Evolutionary conservation across 1,284 basidiomycete species (phyloP).

Genomic region (Rhodotorula sp.): DNA sequence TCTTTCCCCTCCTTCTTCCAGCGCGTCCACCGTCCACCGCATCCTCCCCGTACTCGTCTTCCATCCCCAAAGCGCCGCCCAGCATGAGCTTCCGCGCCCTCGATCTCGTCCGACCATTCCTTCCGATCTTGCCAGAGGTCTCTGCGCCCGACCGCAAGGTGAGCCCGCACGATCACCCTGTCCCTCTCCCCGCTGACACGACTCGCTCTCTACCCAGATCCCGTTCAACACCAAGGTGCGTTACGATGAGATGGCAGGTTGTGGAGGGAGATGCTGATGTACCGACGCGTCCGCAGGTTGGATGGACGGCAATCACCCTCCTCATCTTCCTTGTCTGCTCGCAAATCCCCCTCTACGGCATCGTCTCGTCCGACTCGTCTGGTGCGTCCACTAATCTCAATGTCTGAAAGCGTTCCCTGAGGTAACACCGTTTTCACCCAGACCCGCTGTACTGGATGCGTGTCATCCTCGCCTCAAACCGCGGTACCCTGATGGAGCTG

Average conservation of each 20-base stretch:
- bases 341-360: conserved; percentile 89
- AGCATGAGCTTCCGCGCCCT: conserved; percentile 29
- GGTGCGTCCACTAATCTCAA: conserved; percentile 25
- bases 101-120: conserved; percentile 38
- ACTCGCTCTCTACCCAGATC: conserved; percentile 27
- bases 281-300: conserved; percentile 52
- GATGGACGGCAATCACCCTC: conserved; percentile 96
- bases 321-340: conserved; percentile 97
- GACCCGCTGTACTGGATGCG: conserved; percentile 99
- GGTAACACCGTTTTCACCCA: conserved; percentile 7
- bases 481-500: conserved; percentile 98
- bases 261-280: background rate
- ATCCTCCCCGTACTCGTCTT: background rate
- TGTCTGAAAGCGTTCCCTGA: background rate
- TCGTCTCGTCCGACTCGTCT: conserved; percentile 96
- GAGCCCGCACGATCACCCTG: conserved; percentile 22
- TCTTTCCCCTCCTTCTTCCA: background rate
- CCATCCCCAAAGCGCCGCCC: background rate
- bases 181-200: conserved; percentile 3
- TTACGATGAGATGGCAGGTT: background rate
- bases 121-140: conserved; percentile 67
- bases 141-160: conserved; percentile 95
- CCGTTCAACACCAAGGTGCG: conserved; percentile 41
- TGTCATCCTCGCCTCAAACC: conserved; percentile 96
- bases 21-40: background rate